A percentile compares a stretch with the other conserved stretches of the same genome.
Conservation (phyloP, 2,329 filamentous ascomycete genomes). For the Capronia coronata region DNA sequence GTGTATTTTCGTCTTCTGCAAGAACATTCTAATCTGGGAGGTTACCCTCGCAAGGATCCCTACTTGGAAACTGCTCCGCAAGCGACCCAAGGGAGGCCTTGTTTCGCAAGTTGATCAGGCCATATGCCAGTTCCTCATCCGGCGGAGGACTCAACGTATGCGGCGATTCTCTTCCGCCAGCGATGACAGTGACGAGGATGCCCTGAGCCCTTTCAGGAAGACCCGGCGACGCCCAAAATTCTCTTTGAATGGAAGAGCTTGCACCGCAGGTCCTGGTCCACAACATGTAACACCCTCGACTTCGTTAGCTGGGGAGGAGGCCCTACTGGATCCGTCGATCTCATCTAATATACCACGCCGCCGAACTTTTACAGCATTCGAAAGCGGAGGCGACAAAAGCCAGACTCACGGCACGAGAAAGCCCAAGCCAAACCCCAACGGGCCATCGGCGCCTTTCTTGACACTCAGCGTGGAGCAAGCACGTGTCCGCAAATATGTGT, state of each 20-base stretch:
- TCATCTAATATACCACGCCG: constrained; percentile 9
- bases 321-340: constrained; percentile 1
- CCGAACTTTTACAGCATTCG: constrained; percentile 37
- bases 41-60: constrained; percentile 81
- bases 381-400: constrained; percentile 30
- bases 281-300: constrained; percentile 13
- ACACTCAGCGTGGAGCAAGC: constrained; percentile 76
- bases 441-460: constrained; percentile 55
- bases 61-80: constrained; percentile 66
- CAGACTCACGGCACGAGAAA: not conserved
- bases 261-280: constrained; percentile 1
- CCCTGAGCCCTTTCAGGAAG: not conserved
- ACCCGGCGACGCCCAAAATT: constrained; percentile 11
- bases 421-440: constrained; percentile 1
- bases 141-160: not conserved
- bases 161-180: constrained; percentile 15
- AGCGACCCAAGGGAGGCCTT: constrained; percentile 9
- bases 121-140: constrained; percentile 11
- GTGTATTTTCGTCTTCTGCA: constrained; percentile 64
- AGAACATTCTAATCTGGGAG: constrained; percentile 71
- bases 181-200: constrained; percentile 11
- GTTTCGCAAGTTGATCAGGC: constrained; percentile 17
- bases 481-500: constrained; percentile 69
- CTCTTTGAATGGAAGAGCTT: constrained; percentile 13
- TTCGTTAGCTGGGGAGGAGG: not conserved